Evolutionary conservation across 495 filamentous ascomycete species (phyloP).

Genomic region (Apiosordaria backusii): DNA sequence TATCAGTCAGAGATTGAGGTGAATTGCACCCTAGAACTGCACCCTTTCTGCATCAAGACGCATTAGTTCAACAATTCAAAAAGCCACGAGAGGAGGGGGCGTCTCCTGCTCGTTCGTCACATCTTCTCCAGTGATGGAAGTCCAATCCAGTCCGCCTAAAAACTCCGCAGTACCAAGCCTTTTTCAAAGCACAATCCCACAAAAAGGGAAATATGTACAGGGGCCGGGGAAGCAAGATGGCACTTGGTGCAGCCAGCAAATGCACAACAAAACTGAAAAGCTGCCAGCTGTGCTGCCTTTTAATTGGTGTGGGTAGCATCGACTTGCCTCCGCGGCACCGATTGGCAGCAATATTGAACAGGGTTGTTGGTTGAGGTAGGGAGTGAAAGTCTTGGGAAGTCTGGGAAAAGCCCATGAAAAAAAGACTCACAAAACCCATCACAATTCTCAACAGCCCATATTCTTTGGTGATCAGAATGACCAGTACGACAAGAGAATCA

Average conservation of each 20-base stretch:
- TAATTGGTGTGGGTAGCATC: conserved; percentile 10
- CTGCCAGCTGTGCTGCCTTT: conserved; percentile 7
- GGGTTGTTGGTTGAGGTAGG: not conserved
- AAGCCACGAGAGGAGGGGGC: too few species aligned
- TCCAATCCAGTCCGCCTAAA: too few species aligned
- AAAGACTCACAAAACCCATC: not conserved
- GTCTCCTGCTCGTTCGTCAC: too few species aligned
- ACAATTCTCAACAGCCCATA: not conserved
- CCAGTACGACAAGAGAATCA: not conserved
- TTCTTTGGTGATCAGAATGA: not conserved
- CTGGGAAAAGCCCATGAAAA: not conserved
- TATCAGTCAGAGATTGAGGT: too few species aligned
- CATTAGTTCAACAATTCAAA: not conserved
- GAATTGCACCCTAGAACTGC: too few species aligned
- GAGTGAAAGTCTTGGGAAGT: not conserved
- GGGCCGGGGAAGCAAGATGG: not conserved
- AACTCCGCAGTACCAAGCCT: not conserved
- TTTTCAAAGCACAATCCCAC: too few species aligned
- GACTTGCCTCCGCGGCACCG: not conserved
- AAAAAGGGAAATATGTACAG: not conserved
- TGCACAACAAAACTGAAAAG: conserved; percentile 1
- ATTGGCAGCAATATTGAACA: not conserved
- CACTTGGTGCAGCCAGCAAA: not conserved
- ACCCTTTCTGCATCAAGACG: not conserved
- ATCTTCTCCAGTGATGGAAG: too few species aligned